phyloP scores from a whole-genome alignment of 2,329 filamentous ascomycete species.

The Trichoderma hamatum region DNA sequence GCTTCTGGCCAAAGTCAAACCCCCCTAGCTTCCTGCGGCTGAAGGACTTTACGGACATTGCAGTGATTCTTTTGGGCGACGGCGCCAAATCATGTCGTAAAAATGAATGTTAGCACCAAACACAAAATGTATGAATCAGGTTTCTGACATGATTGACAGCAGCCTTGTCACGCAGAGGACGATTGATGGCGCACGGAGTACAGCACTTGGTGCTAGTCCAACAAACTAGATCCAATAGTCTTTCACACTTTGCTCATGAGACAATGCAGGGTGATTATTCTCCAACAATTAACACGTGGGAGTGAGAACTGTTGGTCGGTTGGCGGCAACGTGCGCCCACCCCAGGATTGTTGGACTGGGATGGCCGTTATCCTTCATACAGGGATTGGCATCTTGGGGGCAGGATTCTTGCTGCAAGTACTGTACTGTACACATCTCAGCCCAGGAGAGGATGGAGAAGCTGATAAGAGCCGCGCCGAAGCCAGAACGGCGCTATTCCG shows the following conservation, averaged over 20 bases:
- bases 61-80: neutral
- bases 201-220: neutral
- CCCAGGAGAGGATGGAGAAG: neutral
- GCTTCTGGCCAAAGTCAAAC: constrained; percentile 11
- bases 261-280: neutral
- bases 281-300: constrained; percentile 4
- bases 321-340: constrained; percentile 13
- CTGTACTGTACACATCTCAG: neutral
- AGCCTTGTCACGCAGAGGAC: neutral
- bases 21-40: neutral
- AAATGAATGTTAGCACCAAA: neutral
- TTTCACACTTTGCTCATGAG: neutral
- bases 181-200: neutral
- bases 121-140: neutral
- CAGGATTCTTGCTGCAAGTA: neutral
- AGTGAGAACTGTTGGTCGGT: neutral
- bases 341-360: constrained; percentile 1
- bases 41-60: neutral
- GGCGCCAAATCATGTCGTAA: neutral
- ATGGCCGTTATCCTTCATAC: neutral
- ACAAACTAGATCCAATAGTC: neutral
- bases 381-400: neutral
- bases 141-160: neutral
- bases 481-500: neutral
- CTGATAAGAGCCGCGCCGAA: neutral